phyloP scores from a whole-genome alignment of 352 stramenopile species.

The Thraustochytrium sp. region DNA sequence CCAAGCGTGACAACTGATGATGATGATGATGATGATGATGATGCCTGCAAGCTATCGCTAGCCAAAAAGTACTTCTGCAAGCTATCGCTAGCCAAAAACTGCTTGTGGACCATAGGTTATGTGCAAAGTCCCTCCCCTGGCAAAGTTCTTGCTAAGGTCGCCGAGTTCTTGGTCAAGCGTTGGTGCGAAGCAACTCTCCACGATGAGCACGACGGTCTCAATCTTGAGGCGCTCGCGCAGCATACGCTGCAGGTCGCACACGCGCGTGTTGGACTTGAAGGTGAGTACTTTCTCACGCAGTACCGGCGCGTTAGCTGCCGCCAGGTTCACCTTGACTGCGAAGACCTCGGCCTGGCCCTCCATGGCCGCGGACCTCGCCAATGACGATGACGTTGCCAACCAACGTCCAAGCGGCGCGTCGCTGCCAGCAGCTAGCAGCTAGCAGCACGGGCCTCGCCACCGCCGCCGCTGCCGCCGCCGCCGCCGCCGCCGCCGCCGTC shows the following conservation, averaged over 20 bases:
- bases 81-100: not conserved
- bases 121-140: not conserved
- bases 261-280: conserved; percentile 3
- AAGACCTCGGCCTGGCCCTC: not conserved
- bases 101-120: conserved; percentile 28
- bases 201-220: conserved; percentile 1
- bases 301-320: not conserved
- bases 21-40: not conserved
- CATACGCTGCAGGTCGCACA: not conserved
- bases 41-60: not conserved
- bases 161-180: conserved; percentile 29
- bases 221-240: not conserved
- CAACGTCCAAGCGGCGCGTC: no score
- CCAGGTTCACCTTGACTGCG: conserved; percentile 21
- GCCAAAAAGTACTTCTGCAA: not conserved
- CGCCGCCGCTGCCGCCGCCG: no score
- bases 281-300: not conserved
- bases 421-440: no score
- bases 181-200: conserved; percentile 22
- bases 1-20: not conserved
- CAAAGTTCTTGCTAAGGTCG: conserved; percentile 1
- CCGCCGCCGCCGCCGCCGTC: not conserved
- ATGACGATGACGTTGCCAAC: no score
- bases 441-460: no score
- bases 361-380: no score